A percentile compares a stretch with the other conserved stretches of the same genome.
phyloP scores from a whole-genome alignment of 2,329 filamentous ascomycete species.

The Ascomycota sp. region DNA sequence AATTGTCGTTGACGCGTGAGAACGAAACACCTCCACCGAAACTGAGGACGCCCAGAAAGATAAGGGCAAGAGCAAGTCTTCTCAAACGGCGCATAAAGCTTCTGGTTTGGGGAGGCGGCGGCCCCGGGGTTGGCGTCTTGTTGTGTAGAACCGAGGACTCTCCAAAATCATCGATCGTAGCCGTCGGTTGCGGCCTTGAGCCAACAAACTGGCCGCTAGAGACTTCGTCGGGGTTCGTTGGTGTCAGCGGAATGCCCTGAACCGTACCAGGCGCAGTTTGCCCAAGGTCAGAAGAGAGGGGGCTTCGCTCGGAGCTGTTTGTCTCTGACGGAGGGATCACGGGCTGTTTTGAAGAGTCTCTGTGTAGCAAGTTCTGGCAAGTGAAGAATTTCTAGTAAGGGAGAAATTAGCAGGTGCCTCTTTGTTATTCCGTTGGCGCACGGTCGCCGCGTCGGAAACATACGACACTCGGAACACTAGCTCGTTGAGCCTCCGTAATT shows the following conservation, averaged over 20 bases:
- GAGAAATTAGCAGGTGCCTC: conserved; percentile 1
- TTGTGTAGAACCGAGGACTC: conserved; percentile 3
- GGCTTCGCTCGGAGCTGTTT: conserved; percentile 24
- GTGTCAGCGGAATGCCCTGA: conserved; percentile 13
- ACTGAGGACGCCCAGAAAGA: conserved; percentile 55
- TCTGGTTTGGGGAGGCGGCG: conserved; percentile 33
- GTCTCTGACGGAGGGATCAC: conserved; percentile 34
- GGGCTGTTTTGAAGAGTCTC: conserved; percentile 25
- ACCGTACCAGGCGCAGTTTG: conserved; percentile 15
- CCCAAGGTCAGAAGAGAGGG: conserved; percentile 15
- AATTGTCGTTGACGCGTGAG: conserved; percentile 85
- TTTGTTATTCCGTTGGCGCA: no score
- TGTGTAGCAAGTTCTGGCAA: conserved; percentile 29
- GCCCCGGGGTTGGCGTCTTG: conserved; percentile 9
- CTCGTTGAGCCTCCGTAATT: conserved; percentile 14
- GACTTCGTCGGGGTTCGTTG: conserved; percentile 6
- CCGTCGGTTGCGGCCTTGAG: background rate
- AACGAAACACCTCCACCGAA: conserved; percentile 86
- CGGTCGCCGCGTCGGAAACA: conserved; percentile 3
- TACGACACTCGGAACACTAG: conserved; percentile 12
- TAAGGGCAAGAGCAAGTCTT: conserved; percentile 55
- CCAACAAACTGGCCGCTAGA: conserved; percentile 3
- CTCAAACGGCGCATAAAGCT: conserved; percentile 52
- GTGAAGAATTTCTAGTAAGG: conserved; percentile 35
- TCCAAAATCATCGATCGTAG: conserved; percentile 6